Conservation (phyloP, 2,329 filamentous ascomycete species). For the Aspergillus spinulosporus region DNA sequence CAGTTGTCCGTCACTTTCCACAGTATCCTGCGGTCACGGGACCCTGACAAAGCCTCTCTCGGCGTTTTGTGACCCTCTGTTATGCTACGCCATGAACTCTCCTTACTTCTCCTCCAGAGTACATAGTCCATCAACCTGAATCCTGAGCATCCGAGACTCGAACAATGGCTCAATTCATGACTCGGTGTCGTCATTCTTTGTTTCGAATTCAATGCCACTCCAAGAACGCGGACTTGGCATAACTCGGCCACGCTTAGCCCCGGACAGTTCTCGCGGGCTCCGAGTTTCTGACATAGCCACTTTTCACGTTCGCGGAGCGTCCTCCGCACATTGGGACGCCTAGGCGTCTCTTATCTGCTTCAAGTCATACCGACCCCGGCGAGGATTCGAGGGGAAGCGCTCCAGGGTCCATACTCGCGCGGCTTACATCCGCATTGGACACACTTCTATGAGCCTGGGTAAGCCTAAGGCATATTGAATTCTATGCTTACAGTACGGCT, state of each 20-base stretch:
- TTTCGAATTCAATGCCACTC: not conserved
- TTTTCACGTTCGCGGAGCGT: not conserved
- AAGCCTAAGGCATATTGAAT: too few species aligned
- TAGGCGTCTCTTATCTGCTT: not conserved
- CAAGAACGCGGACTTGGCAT: not conserved
- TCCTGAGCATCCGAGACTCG: too few species aligned
- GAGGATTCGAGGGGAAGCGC: not conserved
- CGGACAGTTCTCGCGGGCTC: not conserved
- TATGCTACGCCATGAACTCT: not conserved
- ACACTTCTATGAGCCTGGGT: not conserved
- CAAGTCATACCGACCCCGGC: not conserved
- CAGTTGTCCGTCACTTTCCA: too few species aligned
- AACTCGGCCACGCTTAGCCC: slow-evolving; percentile 1
- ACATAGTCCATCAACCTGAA: not conserved
- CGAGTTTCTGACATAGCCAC: not conserved
- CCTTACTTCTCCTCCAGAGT: not conserved
- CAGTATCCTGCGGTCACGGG: not conserved
- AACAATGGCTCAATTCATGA: not conserved
- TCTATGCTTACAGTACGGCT: too few species aligned
- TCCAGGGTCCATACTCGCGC: not conserved
- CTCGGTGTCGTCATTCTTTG: not conserved
- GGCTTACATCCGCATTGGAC: not conserved
- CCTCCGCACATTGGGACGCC: not conserved
- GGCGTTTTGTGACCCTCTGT: not conserved
- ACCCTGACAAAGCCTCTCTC: not conserved